Conservation (phyloP, 192 early-diverging fungal species). For the Coemansia sp. region DNA sequence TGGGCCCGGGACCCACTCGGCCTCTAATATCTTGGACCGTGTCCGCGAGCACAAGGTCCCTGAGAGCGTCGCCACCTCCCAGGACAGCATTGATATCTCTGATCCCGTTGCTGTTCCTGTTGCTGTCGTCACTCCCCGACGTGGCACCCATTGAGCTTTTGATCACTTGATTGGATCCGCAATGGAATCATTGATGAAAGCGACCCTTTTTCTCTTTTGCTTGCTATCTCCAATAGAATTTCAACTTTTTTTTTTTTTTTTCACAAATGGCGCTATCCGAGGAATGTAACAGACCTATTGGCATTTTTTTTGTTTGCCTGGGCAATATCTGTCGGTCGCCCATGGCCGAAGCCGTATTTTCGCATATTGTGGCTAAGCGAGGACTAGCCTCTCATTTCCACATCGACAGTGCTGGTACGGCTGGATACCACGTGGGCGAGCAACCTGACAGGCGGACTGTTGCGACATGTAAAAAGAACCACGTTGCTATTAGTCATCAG, state of each 20-base stretch:
- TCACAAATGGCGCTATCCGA: background rate
- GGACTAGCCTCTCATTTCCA: slow-evolving; percentile 58
- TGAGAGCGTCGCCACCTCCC: background rate
- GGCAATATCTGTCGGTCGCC: slow-evolving; percentile 90
- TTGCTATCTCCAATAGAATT: background rate
- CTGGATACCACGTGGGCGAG: slow-evolving; percentile 72
- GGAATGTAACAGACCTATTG: background rate
- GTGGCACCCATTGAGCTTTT: background rate
- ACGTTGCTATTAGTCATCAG: slow-evolving; percentile 70
- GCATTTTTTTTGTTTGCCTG: slow-evolving; percentile 61
- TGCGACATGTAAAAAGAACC: slow-evolving; percentile 65
- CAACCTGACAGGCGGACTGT: slow-evolving; percentile 69
- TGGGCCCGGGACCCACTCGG: background rate
- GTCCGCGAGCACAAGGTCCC: background rate
- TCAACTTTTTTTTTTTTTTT: background rate
- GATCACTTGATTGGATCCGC: background rate
- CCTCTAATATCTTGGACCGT: background rate
- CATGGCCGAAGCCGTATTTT: slow-evolving; percentile 95
- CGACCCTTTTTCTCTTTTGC: background rate
- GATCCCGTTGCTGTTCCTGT: slow-evolving; percentile 11
- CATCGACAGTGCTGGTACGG: slow-evolving; percentile 88
- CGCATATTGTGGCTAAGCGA: slow-evolving; percentile 61
- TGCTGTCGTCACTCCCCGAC: background rate
- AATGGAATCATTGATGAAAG: background rate
- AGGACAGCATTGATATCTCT: slow-evolving; percentile 16